phyloP scores from a whole-genome alignment of 331 rosid species.

The Rhamnella rubrinervis region DNA sequence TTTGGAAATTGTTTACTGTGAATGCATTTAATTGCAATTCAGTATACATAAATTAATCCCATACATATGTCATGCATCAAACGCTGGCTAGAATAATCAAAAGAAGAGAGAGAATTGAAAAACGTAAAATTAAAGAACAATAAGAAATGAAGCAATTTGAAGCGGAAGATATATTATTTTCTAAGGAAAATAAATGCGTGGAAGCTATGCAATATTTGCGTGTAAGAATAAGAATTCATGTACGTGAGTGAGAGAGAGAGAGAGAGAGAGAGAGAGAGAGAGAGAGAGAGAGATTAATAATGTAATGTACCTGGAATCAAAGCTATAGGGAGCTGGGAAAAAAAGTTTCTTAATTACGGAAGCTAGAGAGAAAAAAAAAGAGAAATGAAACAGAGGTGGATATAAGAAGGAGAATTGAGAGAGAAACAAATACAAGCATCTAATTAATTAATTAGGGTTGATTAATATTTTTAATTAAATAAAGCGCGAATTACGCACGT shows the following conservation, averaged over 20 bases:
- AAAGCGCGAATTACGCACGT: conserved; percentile 40
- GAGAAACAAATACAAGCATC: not conserved
- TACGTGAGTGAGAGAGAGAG: conserved; percentile 23
- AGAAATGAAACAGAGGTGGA: not conserved
- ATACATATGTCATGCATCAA: too few relatives aligned
- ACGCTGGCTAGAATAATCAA: too few relatives aligned
- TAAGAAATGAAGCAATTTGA: not conserved
- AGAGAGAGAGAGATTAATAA: conserved; percentile 12
- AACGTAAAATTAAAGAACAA: conserved; percentile 25
- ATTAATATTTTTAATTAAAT: too few relatives aligned
- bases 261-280: too few relatives aligned
- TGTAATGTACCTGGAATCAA: conserved; percentile 58
- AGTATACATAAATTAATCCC: too few relatives aligned
- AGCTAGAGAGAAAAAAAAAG: too few relatives aligned
- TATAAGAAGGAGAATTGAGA: conserved; percentile 26
- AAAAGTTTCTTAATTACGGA: not conserved
- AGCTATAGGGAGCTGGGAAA: conserved; percentile 27
- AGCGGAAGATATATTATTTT: too few relatives aligned
- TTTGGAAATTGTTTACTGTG: too few relatives aligned
- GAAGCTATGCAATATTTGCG: not conserved
- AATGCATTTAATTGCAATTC: too few relatives aligned
- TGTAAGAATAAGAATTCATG: conserved; percentile 12
- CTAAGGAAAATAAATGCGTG: not conserved
- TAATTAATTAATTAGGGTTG: too few relatives aligned
- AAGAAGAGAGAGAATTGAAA: not conserved